Evolutionary conservation across 2,329 filamentous ascomycete genomes (phyloP), one percentile per base, ranked within the genome.

Genomic region (Drechslera avenae): DNA sequence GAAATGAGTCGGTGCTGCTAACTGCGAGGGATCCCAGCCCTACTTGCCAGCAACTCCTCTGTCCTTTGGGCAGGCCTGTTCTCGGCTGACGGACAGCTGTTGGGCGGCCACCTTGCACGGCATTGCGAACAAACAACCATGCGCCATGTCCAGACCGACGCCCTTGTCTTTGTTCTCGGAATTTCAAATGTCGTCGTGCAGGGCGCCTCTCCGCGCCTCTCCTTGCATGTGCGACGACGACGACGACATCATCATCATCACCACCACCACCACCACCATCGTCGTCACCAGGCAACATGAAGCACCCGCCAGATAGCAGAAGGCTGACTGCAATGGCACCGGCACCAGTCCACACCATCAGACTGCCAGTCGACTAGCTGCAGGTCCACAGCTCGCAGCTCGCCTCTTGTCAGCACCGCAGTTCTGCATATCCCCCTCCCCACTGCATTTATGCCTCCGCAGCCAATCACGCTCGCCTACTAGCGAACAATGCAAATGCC

Each of bases 1-100:
- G 39, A 49, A 52, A 52, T 49, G 50, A 52, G 39, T 23, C 43
- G 44, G 21, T 42, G 37, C 43, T 37, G 21, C 26, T 47, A 23
- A 47, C 49, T 32, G 49, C 43, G 44, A 52, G 36, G 44, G 34
- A 43, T 39, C 50, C 50, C 44, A 52, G 50, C 44, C 44, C 32
- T 47, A 48, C 50, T 41, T 43, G 44, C 23, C 44, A 39, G 28
- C 34, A 30, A 36, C 32, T 28, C 9, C 33, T 10, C 40, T 16
- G 12, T 14, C 21, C 13, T 10, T 28, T 28, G 23, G 23, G 23
- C 23, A 28, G 5, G 9, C 23, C 5, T 28, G n/a, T 30, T 26
- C 41, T 35, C 32, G 41, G 7, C 7, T 36, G 10, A 44, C 41
- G 26, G 26, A 44, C 32, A n/a, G n/a, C n/a, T 35, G 19, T 44